Conservation (phyloP, 176 grass and related monocot genomes). For the Avena atlantica region DNA sequence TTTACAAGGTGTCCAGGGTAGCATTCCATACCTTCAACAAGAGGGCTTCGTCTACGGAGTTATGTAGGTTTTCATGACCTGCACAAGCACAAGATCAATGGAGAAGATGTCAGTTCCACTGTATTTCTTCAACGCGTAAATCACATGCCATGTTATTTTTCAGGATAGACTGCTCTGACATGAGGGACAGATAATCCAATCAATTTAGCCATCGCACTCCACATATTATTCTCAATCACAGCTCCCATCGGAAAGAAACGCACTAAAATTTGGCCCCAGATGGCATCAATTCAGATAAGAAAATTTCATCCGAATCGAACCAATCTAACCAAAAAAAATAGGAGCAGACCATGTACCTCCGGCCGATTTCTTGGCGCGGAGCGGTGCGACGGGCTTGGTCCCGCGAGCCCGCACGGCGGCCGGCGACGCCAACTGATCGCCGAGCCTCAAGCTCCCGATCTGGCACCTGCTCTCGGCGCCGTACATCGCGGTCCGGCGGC, state of each 20-base stretch:
- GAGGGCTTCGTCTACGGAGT: constrained; percentile 76
- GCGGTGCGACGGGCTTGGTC: constrained; percentile 47
- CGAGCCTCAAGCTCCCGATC: constrained; percentile 32
- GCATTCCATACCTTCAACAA: constrained; percentile 68
- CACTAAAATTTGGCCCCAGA: neutral
- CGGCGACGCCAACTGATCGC: neutral
- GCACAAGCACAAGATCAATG: constrained; percentile 23
- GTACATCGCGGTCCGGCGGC: constrained; percentile 30
- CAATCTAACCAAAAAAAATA: constrained; percentile 14
- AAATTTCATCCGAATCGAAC: neutral
- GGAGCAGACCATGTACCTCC: constrained; percentile 39
- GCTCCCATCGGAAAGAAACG: neutral
- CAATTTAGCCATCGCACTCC: constrained; percentile 20
- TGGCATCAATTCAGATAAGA: neutral
- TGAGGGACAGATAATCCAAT: neutral
- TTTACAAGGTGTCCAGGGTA: neutral
- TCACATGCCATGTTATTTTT: neutral
- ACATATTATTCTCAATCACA: neutral
- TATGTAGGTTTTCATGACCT: constrained; percentile 72
- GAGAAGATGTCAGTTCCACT: constrained; percentile 37
- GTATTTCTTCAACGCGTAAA: neutral
- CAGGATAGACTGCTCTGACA: neutral
- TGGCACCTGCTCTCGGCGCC: neutral
- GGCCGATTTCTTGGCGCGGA: constrained; percentile 57
- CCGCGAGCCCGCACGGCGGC: constrained; percentile 40